A percentile compares a stretch with the other conserved stretches of the same genome.
These are phyloP conservation scores for Rhynchosporium agropyri DNA, from an alignment of 2,329 filamentous ascomycete species.

Conservation along the genomic window DNA sequence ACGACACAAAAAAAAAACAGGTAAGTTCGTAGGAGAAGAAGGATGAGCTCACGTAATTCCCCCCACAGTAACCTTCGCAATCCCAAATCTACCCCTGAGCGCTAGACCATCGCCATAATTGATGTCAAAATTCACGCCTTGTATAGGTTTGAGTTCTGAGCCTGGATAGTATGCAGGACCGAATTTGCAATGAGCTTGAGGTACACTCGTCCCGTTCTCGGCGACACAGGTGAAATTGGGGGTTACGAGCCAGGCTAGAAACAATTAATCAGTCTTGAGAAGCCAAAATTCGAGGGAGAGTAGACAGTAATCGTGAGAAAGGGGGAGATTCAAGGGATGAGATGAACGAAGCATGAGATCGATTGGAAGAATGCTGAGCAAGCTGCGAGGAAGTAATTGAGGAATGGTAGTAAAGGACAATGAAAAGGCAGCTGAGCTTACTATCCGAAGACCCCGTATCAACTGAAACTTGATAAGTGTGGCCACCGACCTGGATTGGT, in stretches of 20 bases:
- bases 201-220: conserved; percentile 16
- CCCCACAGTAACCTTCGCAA: conserved; percentile 49
- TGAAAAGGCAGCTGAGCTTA: no score
- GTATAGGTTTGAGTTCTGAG: conserved; percentile 44
- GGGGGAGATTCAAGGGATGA: no score
- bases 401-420: no score
- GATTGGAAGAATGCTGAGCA: no score
- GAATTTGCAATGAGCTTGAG: conserved; percentile 27
- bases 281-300: no score
- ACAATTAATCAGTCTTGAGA: no score
- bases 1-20: neutral
- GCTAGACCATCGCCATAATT: conserved; percentile 49
- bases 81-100: conserved; percentile 42
- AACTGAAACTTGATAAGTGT: conserved; percentile 38
- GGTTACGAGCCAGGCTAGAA: conserved; percentile 45
- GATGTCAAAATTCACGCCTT: conserved; percentile 48
- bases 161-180: conserved; percentile 27
- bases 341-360: no score
- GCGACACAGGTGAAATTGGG: conserved; percentile 44
- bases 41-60: conserved; percentile 44
- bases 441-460: conserved; percentile 53
- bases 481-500: conserved; percentile 5
- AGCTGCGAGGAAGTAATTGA: no score
- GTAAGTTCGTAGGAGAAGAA: neutral
- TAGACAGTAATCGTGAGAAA: no score